A percentile compares a stretch with the other conserved stretches of the same genome.
Conservation (phyloP, 2,329 filamentous ascomycete species). For the Incumbomyces lentus region DNA sequence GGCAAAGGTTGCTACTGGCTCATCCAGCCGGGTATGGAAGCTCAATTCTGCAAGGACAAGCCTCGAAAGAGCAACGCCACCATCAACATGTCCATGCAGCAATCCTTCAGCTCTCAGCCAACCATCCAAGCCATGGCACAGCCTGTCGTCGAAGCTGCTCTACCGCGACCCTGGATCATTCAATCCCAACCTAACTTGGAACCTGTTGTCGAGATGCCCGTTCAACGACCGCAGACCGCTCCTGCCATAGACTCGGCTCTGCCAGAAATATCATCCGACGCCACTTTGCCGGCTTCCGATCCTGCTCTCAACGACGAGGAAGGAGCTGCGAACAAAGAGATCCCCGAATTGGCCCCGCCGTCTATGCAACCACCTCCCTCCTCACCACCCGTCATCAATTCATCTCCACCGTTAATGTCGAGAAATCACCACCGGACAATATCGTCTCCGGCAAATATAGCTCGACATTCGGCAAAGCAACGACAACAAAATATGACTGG, state of each 20-base stretch:
- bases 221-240: constrained; percentile 19
- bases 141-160: constrained; percentile 15
- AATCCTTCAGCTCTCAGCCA: constrained; percentile 19
- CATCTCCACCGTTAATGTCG: constrained; percentile 73
- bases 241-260: constrained; percentile 9
- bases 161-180: constrained; percentile 20
- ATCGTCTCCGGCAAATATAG: constrained; percentile 53
- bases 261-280: constrained; percentile 62
- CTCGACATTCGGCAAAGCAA: constrained; percentile 47
- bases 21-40: constrained; percentile 81
- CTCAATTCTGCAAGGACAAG: constrained; percentile 83
- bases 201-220: constrained; percentile 16
- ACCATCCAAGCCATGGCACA: constrained; percentile 15
- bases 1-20: constrained; percentile 98
- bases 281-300: constrained; percentile 64
- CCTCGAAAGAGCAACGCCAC: constrained; percentile 24
- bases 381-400: constrained; percentile 56
- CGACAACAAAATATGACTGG: constrained; percentile 67
- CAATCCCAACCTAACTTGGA: constrained; percentile 28
- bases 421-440: constrained; percentile 49
- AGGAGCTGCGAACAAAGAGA: constrained; percentile 29
- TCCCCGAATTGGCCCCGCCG: constrained; percentile 27
- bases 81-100: constrained; percentile 35
- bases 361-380: constrained; percentile 33
- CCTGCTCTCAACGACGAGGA: constrained; percentile 44